These are phyloP conservation scores for Glebionis coronaria DNA, from an alignment of 129 eudicot genomes.

Conservation along the genomic window DNA sequence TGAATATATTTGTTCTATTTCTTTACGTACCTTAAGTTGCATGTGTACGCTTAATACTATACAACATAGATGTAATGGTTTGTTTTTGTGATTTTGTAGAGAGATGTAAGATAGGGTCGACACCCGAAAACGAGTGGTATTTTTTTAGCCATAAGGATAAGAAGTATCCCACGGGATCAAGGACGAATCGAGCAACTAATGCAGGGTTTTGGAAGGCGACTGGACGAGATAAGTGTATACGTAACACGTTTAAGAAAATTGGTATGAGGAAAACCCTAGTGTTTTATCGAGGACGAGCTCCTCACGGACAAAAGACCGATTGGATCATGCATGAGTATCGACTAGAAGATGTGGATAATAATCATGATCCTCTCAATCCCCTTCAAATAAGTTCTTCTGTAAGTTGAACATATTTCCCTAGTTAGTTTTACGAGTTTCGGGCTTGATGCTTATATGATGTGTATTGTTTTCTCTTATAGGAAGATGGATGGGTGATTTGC, in stretches of 20 bases:
- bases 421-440: conserved; percentile 4
- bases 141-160: conserved; percentile 96
- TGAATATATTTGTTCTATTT: conserved; percentile 5
- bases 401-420: conserved; percentile 18
- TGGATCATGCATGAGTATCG: conserved; percentile 98
- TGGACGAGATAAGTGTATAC: conserved; percentile 83
- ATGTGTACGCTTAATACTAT: not conserved
- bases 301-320: conserved; percentile 95
- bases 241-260: conserved; percentile 74
- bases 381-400: conserved; percentile 26
- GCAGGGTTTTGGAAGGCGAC: conserved; percentile 98
- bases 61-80: not conserved
- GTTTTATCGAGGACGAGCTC: conserved; percentile 88
- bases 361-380: conserved; percentile 53
- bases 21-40: not conserved
- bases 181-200: conserved; percentile 83
- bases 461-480: conserved; percentile 31
- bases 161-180: conserved; percentile 91
- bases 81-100: conserved; percentile 31
- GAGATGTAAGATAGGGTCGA: conserved; percentile 87
- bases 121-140: conserved; percentile 93
- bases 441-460: not conserved
- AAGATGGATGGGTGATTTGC: conserved; percentile 94
- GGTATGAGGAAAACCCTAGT: conserved; percentile 97
- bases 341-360: conserved; percentile 64